Evolutionary conservation across 2,329 filamentous ascomycete species (phyloP), one percentile per base, ranked within the genome.

Genomic region (Claviceps pusilla): DNA sequence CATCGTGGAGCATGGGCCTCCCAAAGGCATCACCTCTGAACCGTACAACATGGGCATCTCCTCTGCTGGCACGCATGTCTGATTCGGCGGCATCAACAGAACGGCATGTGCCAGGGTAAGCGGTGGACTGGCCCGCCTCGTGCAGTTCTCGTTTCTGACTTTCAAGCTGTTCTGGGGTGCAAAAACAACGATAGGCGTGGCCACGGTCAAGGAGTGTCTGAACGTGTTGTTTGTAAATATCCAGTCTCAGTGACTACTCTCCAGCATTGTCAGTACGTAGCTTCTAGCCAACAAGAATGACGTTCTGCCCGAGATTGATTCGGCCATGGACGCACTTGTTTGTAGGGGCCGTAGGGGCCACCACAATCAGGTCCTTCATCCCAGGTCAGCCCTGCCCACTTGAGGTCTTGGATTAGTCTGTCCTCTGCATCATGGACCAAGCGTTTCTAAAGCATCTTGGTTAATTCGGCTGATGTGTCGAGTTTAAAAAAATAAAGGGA

Each of bases 141-240:
- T 82, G 81, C 57, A 80, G 78, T 57, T 79, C 74, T 59, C 77
- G 75, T 55, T 83, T 86, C 59, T 87, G 79, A 7, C 74, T 70
- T 56, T 87, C 78, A 3, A 95, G 75, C 35, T 86, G 80, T 55
- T 87, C 79, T 0, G 83, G 68, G 0, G 82, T 82, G 70, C 93
- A 98, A 73, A 98, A 98, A 68, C 93, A 98, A 58, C 91, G 83
- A 68, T 97, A 98, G 7, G 89, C 93, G 57, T 84, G 78, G 10
- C 83, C 87, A 7, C 77, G 75, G 4, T 82, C 69, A 3, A 98
- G 67, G 12, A 98, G 75, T 12, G 78, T 70, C 46, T 86, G 68
- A 7, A 85, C 83, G 64, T 95, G 82, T 54, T 82, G 68, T 58
- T 77, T 75, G 66, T 98, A 97, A 16, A 87, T 72, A 1, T 72